Base-by-base conservation (phyloP, 1,139 yeast genomes). In the Geotrichum phurueaensis region DNA sequence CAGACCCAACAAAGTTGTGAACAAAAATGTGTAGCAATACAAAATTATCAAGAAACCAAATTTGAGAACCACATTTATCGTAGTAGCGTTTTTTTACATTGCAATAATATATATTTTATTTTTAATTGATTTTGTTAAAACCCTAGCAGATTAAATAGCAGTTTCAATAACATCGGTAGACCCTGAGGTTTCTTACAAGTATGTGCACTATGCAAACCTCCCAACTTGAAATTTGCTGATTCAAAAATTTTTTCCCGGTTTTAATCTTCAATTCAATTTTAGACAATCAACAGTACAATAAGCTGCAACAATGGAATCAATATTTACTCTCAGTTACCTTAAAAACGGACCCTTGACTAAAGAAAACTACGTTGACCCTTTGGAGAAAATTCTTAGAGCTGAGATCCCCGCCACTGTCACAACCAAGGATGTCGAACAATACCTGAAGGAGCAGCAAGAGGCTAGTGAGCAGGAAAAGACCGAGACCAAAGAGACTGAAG, bases 341-440 rank as follows among this genome's bases (percentile, higher is more conserved):
- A 71, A 77, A 22, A 65, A 67, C 1, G 76, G 89, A 48, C 96
- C 96, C 0, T 77, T 89, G 25, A 74, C 79, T 2, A 65, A 67
- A 1, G 77, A 75, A 1, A 65, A 62, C 7, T 83, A 85, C 67
- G 62, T 84, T 5, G 74, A 69, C 0, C 74, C 77, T 10, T 73
- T 89, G 54, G 76, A 75, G 49, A 71, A 68, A 54, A 81, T 77
- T 64, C 74, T 89, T 63, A 75, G 78, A 57, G 77, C 78, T 48
- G 96, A 95, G 0, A 82, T 89, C 13, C 95, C 96, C 1, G 83
- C 96, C 0, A 89, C 96, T 0, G 87, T 89, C 64, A 89, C 96
- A 1, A 74, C 86, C 10, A 94, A 88, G 72, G 96, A 89, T 70
- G 89, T 86, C 2, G 80, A 81, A 29, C 25, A 10, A 15, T 51